Conservation (phyloP, 768 basidiomycete species). For the Gloeophyllum trabeum region DNA sequence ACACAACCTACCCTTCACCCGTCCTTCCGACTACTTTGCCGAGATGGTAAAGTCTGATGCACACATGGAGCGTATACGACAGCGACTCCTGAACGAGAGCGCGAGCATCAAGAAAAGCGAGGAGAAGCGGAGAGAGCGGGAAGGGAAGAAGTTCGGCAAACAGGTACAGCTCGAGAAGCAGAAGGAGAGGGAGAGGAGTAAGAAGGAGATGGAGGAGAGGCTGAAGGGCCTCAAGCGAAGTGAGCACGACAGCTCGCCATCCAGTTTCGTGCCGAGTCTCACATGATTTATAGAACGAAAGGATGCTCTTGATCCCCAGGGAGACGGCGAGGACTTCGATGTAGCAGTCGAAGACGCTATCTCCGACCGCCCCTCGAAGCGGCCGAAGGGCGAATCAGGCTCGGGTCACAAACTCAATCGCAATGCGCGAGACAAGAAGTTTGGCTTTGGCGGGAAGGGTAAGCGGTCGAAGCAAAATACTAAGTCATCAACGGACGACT, state of each 20-base stretch:
- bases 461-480: constrained; percentile 76
- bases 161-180: constrained; percentile 93
- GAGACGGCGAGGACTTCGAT: constrained; percentile 64
- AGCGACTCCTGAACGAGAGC: constrained; percentile 78
- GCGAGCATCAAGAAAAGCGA: constrained; percentile 87
- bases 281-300: constrained; percentile 73
- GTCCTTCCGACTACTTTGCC: constrained; percentile 91
- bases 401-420: constrained; percentile 33
- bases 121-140: constrained; percentile 82
- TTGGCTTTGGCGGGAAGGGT: constrained; percentile 65
- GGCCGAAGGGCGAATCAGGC: constrained; percentile 20
- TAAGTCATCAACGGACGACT: constrained; percentile 67
- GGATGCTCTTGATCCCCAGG: constrained; percentile 61
- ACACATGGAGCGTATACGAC: constrained; percentile 96
- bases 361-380: constrained; percentile 58
- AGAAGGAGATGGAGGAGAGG: constrained; percentile 87
- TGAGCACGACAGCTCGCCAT: constrained; percentile 37
- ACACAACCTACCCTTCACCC: constrained; percentile 75
- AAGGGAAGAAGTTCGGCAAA: constrained; percentile 97
- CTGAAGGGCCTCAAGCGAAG: constrained; percentile 86
- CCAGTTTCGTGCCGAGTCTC: neutral
- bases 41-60: constrained; percentile 98
- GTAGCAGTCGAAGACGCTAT: constrained; percentile 88
- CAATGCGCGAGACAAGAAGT: constrained; percentile 64
- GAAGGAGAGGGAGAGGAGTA: constrained; percentile 78